Conservation (phyloP, 345 rosid genomes). For the Eucalyptus curtisii region DNA sequence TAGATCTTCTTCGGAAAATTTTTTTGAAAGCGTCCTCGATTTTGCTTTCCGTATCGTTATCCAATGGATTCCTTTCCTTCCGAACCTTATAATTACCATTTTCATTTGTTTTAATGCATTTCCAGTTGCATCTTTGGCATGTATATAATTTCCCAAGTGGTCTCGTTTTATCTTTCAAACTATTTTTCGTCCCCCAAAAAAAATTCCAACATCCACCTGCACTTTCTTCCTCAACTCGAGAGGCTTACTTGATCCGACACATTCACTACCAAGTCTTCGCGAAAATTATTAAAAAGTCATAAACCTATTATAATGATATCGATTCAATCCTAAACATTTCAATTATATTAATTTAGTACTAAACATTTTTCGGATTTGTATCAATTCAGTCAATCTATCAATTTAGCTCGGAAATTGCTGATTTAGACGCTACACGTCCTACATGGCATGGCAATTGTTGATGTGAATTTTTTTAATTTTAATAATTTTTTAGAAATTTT, state of each 20-base stretch:
- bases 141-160: too few relatives aligned
- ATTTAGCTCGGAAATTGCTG: rapidly evolving
- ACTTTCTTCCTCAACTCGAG: background rate
- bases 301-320: rapidly evolving
- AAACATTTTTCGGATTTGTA: rapidly evolving
- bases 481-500: too few relatives aligned
- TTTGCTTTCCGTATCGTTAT: too few relatives aligned
- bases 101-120: background rate
- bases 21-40: background rate
- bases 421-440: rapidly evolving
- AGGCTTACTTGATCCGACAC: background rate
- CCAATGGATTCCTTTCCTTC: background rate
- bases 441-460: rapidly evolving
- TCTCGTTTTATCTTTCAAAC: background rate
- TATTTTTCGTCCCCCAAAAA: background rate
- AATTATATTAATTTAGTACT: rapidly evolving
- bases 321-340: rapidly evolving
- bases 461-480: too few relatives aligned
- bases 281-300: too few relatives aligned
- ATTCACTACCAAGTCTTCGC: rapidly evolving
- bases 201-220: rapidly evolving
- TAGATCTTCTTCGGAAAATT: too few relatives aligned
- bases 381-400: rapidly evolving
- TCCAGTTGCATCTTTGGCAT: too few relatives aligned
- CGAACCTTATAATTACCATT: too few relatives aligned